Base-by-base conservation (phyloP, 1,284 basidiomycete species). In the Peniophora sp. region DNA sequence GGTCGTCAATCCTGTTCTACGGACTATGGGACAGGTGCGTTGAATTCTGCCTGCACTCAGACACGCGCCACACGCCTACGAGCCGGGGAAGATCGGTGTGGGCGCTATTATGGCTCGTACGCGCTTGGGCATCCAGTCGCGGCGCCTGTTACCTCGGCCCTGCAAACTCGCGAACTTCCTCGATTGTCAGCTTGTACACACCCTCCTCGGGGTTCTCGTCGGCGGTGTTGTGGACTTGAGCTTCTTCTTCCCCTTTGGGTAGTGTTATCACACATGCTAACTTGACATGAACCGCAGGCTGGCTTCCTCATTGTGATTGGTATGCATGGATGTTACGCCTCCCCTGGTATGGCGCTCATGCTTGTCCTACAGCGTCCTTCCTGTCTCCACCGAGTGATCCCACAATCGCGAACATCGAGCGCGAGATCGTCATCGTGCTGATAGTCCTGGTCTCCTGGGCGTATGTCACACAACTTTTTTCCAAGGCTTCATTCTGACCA, bases 321-420 rank as follows among this genome's bases (percentile, higher is more conserved):
- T 81, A 51, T 48, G 38, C 16, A 41, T n/a, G 34, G 10, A 36
- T n/a, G 27, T 32, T 32, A 32, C 27, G 16, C 11, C 17, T 16
- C 16, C 41, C n/a, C 22, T 16, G 43, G 45, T 25, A 44, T 25
- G 10, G 20, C 50, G 57, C 16, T 36, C 34, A 48, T 36, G 22
- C 35, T 23, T 19, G 23, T 47, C 45, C 47, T 19, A 27, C 53
- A 86, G 85, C 77, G 1, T 70, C 79, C 0, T 78, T 88, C 56
- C 61, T 91, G 10, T 83, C 83, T 12, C 84, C 88, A 0, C 85
- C 87, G 0, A 70, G 64, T 39, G 83, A 84, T 47, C 84, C 86
- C 0, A 83, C 89, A 53, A 69, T 85, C 11, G 72, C 75, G 2
- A 79, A 86, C 2, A 61, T 89, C 19, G 87, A 91, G 59, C 78